Percentiles rank a stretch among this genome's conserved stretches.
phyloP scores from a whole-genome alignment of 345 rosid genomes.

The Atalantia buxifolia region DNA sequence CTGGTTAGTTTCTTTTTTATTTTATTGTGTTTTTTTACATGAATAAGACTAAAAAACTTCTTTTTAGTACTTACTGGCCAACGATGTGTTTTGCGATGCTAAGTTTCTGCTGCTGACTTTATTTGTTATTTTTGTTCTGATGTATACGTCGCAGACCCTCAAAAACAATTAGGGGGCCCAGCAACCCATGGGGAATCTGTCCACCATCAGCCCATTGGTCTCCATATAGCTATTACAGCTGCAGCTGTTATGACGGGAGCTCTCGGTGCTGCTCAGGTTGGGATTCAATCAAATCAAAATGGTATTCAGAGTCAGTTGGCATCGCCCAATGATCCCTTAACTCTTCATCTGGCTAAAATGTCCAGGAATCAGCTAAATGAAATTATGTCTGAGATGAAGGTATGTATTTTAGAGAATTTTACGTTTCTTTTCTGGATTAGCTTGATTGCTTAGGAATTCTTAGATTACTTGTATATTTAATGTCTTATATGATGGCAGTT shows the following conservation, averaged over 20 bases:
- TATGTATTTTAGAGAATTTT: conserved; percentile 20
- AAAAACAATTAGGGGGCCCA: conserved; percentile 59
- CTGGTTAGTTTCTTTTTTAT: conserved; percentile 43
- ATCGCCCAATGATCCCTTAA: conserved; percentile 72
- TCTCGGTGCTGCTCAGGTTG: conserved; percentile 67
- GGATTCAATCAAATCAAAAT: conserved; percentile 49
- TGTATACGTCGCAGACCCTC: conserved; percentile 42
- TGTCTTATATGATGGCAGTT: conserved; percentile 39
- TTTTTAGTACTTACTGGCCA: neutral
- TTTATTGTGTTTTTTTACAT: conserved; percentile 9
- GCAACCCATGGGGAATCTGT: conserved; percentile 42
- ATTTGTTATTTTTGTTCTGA: neutral
- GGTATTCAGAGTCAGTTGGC: conserved; percentile 43
- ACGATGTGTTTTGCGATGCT: neutral
- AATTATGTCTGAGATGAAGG: conserved; percentile 77
- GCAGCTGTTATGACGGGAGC: conserved; percentile 76
- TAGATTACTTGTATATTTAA: neutral
- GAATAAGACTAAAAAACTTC: neutral
- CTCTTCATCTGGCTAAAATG: conserved; percentile 88
- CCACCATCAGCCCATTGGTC: conserved; percentile 79
- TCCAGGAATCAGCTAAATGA: conserved; percentile 84
- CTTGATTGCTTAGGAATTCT: neutral
- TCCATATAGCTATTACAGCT: conserved; percentile 73
- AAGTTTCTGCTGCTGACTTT: neutral
- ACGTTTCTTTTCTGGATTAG: neutral